Conservation (phyloP, 306 rosid species). For the Boehmeria nivea region DNA sequence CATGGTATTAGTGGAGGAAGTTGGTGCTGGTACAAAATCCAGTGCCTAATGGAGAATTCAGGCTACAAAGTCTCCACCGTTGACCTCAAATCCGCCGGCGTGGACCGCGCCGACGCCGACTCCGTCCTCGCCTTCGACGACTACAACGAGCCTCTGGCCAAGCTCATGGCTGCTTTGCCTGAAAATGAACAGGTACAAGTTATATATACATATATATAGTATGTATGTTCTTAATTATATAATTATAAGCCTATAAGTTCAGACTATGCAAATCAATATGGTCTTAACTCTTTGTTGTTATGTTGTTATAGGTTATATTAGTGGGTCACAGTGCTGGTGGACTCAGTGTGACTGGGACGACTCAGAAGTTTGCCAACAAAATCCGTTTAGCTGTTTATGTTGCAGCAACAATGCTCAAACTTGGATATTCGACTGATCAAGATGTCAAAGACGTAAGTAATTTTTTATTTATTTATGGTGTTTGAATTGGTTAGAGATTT, state of each 20-base stretch:
- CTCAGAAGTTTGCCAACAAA: constrained; percentile 63
- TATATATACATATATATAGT: neutral
- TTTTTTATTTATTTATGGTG: neutral
- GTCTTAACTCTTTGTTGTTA: neutral
- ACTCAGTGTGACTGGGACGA: constrained; percentile 65
- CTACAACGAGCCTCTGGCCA: constrained; percentile 72
- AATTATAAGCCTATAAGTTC: too few species aligned
- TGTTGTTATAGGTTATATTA: constrained; percentile 49
- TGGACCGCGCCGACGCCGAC: constrained; percentile 56
- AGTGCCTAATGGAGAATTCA: constrained; percentile 84
- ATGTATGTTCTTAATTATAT: neutral
- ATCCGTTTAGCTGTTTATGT: constrained; percentile 61
- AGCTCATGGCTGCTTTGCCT: constrained; percentile 59
- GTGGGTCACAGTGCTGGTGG: constrained; percentile 99
- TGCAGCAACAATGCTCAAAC: constrained; percentile 88
- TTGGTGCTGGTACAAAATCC: constrained; percentile 97
- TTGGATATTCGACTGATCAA: constrained; percentile 51
- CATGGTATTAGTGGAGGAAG: constrained; percentile 81
- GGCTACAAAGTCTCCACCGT: constrained; percentile 73
- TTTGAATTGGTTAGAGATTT: neutral
- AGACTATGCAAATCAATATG: neutral
- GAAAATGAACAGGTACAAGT: constrained; percentile 60
- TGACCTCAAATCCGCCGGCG: constrained; percentile 78
- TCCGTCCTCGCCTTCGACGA: constrained; percentile 65
- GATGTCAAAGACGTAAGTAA: constrained; percentile 53